Conservation (phyloP, 345 rosid species). For the Hibiscus syriacus region DNA sequence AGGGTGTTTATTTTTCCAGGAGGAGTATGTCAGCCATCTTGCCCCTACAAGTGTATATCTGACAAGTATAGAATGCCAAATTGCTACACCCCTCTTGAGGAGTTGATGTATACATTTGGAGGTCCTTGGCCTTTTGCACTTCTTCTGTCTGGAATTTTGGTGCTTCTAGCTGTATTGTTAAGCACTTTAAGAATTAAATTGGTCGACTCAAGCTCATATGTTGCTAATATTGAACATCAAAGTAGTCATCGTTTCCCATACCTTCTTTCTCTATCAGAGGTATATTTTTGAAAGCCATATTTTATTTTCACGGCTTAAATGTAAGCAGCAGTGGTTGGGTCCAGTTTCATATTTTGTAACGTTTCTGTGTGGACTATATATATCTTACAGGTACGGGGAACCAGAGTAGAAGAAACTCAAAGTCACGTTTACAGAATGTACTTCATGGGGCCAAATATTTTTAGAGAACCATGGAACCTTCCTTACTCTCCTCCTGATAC, state of each 20-base stretch:
- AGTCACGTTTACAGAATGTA: slow-evolving; percentile 93
- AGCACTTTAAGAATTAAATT: slow-evolving; percentile 67
- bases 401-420: slow-evolving; percentile 90
- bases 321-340: not conserved
- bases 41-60: slow-evolving; percentile 88
- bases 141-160: slow-evolving; percentile 55
- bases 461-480: slow-evolving; percentile 29
- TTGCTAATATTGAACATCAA: slow-evolving; percentile 47
- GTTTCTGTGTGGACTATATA: slow-evolving; percentile 12
- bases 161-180: slow-evolving; percentile 61
- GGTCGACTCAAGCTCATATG: slow-evolving; percentile 53
- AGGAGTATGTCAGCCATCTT: slow-evolving; percentile 55
- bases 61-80: slow-evolving; percentile 93
- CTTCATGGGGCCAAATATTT: not conserved
- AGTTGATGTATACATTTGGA: slow-evolving; percentile 83
- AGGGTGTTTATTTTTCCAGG: slow-evolving; percentile 43
- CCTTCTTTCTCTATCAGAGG: slow-evolving; percentile 93
- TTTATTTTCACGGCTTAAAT: slow-evolving; percentile 10
- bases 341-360: slow-evolving; percentile 6
- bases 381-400: slow-evolving; percentile 66
- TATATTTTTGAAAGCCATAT: slow-evolving; percentile 20
- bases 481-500: slow-evolving; percentile 90
- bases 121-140: slow-evolving; percentile 85
- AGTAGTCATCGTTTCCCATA: slow-evolving; percentile 68
- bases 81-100: slow-evolving; percentile 94